phyloP scores from a whole-genome alignment of 1,284 basidiomycete species.

The Ustilago crameri region DNA sequence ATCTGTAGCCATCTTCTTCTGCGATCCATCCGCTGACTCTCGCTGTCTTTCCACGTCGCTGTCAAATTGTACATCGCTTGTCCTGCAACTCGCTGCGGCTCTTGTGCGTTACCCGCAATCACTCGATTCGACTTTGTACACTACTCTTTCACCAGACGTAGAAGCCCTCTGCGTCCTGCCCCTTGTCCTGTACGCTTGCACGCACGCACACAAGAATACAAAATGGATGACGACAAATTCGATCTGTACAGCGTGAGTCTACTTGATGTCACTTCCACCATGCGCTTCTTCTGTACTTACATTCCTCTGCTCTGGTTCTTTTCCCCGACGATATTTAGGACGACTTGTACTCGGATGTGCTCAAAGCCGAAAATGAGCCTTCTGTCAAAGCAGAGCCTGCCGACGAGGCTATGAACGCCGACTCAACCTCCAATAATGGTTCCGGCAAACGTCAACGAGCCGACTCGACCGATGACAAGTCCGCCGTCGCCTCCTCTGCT shows the following conservation, averaged over 20 bases:
- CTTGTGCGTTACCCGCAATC: not conserved
- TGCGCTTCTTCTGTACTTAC: not conserved
- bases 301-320: not conserved
- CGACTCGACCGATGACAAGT: conserved; percentile 31
- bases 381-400: conserved; percentile 19
- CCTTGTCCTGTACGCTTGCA: conserved; percentile 5
- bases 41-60: not conserved
- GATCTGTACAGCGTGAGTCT: conserved; percentile 60
- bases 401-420: conserved; percentile 10
- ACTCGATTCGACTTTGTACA: not conserved
- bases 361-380: conserved; percentile 33
- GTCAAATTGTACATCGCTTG: not conserved
- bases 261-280: not conserved
- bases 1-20: too few relatives aligned
- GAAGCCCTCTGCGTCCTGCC: not conserved
- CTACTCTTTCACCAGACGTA: not conserved
- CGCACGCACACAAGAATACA: conserved; percentile 5
- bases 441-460: conserved; percentile 34
- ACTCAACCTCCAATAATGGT: not conserved
- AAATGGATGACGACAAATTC: conserved; percentile 55
- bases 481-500: not conserved
- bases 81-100: not conserved
- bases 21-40: conserved; percentile 1
- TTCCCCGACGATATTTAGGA: conserved; percentile 25
- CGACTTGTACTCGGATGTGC: conserved; percentile 55